phyloP scores from a whole-genome alignment of 1,139 yeast species.

The Maudiozyma humilis region DNA sequence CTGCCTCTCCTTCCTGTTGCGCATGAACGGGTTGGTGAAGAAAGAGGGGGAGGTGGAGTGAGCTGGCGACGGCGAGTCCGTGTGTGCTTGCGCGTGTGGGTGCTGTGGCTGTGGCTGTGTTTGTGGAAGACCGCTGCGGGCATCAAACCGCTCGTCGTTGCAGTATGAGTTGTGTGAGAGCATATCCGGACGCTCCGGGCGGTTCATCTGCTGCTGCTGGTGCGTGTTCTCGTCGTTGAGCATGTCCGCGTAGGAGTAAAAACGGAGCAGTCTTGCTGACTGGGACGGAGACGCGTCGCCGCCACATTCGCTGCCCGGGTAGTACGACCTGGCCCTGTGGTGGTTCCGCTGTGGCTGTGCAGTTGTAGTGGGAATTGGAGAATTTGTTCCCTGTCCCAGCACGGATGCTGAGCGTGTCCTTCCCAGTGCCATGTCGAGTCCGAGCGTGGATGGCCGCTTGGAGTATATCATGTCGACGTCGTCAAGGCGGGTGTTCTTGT shows the following conservation, averaged over 20 bases:
- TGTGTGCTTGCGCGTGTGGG: not conserved
- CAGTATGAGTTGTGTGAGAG: constrained; percentile 2
- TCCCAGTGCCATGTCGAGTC: constrained; percentile 57
- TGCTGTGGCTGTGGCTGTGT: not conserved
- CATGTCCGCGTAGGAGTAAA: constrained; percentile 76
- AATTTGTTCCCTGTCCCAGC: constrained; percentile 2
- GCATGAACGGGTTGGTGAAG: constrained; percentile 6
- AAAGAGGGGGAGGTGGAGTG: not conserved
- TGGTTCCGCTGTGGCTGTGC: not conserved
- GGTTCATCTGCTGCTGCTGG: constrained; percentile 5
- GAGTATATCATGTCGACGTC: constrained; percentile 63
- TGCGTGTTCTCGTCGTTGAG: constrained; percentile 43
- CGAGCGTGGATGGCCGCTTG: constrained; percentile 54
- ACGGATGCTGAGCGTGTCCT: constrained; percentile 23
- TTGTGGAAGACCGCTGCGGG: not conserved
- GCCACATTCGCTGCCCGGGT: not conserved
- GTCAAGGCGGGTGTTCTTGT: constrained; percentile 52
- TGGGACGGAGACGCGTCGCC: not conserved
- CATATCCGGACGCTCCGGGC: constrained; percentile 1
- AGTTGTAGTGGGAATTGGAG: not conserved
- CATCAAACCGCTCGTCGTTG: constrained; percentile 2
- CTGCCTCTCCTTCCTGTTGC: not conserved
- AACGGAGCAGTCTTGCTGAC: constrained; percentile 37
- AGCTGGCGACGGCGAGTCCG: not conserved
- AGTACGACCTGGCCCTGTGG: not conserved